Conservation (phyloP, 352 stramenopile species). For the Globisporangium emineosum region DNA sequence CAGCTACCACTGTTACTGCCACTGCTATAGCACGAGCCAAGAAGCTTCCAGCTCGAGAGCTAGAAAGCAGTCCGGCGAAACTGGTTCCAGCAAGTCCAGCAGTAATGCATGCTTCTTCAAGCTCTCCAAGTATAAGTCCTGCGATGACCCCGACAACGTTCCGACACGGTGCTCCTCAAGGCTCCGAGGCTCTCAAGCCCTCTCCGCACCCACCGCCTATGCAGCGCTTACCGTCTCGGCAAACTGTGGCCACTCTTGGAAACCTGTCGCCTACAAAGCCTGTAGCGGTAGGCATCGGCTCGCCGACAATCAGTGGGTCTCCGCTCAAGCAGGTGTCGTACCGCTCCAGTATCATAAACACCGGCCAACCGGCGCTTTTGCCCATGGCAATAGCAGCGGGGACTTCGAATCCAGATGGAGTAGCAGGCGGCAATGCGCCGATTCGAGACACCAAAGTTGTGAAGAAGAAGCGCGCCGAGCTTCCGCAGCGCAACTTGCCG, state of each 20-base stretch:
- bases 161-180: neutral
- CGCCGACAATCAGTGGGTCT: constrained; percentile 14
- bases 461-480: constrained; percentile 78
- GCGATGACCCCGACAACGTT: constrained; percentile 11
- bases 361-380: constrained; percentile 29
- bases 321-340: constrained; percentile 47
- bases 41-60: neutral
- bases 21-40: constrained; percentile 3
- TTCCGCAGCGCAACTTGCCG: constrained; percentile 71
- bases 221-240: constrained; percentile 22
- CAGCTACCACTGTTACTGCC: neutral
- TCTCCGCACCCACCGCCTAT: constrained; percentile 21
- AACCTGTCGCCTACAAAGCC: constrained; percentile 43
- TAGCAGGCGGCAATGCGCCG: constrained; percentile 7
- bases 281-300: constrained; percentile 10
- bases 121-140: neutral
- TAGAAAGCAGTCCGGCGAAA: neutral
- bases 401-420: constrained; percentile 17
- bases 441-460: constrained; percentile 81
- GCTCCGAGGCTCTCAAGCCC: neutral
- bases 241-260: constrained; percentile 10
- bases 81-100: neutral
- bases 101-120: neutral
- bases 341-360: constrained; percentile 44
- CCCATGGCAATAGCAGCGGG: constrained; percentile 28